These are phyloP conservation scores for Lentinula sp. DNA, from an alignment of 768 basidiomycete species.

Conservation along the genomic window DNA sequence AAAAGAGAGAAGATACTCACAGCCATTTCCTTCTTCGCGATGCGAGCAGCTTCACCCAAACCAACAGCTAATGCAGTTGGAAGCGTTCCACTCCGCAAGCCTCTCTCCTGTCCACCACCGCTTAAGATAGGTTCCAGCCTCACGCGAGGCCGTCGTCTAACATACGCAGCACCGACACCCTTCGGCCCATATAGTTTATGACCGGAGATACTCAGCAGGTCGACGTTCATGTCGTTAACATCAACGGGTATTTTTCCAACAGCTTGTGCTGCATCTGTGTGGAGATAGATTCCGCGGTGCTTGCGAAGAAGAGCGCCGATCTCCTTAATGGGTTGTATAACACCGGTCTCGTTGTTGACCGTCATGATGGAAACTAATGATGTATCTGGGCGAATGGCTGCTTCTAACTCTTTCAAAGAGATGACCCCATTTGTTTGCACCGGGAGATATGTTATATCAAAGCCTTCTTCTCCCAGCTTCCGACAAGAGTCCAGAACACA, in stretches of 20 bases:
- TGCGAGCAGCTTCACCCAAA: slow-evolving; percentile 88
- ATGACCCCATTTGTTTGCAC: slow-evolving; percentile 84
- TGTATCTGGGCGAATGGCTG: slow-evolving; percentile 87
- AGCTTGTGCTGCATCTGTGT: slow-evolving; percentile 97
- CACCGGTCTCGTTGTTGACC: slow-evolving; percentile 99
- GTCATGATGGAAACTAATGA: slow-evolving; percentile 97
- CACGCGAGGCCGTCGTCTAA: slow-evolving; percentile 87
- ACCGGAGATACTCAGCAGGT: slow-evolving; percentile 92
- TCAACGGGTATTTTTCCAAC: slow-evolving; percentile 87
- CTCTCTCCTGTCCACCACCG: slow-evolving; percentile 97
- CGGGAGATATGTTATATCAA: slow-evolving; percentile 96
- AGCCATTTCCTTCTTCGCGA: slow-evolving; percentile 88
- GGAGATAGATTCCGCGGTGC: slow-evolving; percentile 88
- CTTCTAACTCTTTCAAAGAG: slow-evolving; percentile 71
- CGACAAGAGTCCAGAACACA: slow-evolving; percentile 98
- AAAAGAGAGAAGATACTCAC: slow-evolving; percentile 47
- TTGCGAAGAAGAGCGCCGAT: slow-evolving; percentile 84
- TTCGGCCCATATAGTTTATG: slow-evolving; percentile 99
- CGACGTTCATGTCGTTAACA: slow-evolving; percentile 93
- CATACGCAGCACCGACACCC: slow-evolving; percentile 92
- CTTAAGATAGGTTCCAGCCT: slow-evolving; percentile 91
- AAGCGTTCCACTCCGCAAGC: slow-evolving; percentile 90
- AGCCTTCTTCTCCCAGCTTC: slow-evolving; percentile 92
- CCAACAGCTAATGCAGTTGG: slow-evolving; percentile 86
- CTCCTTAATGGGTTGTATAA: slow-evolving; percentile 94